Percentiles rank a stretch among this genome's conserved stretches.
Evolutionary conservation across 305 asterid species (phyloP).

Genomic region (Fraxinus paxiana): DNA sequence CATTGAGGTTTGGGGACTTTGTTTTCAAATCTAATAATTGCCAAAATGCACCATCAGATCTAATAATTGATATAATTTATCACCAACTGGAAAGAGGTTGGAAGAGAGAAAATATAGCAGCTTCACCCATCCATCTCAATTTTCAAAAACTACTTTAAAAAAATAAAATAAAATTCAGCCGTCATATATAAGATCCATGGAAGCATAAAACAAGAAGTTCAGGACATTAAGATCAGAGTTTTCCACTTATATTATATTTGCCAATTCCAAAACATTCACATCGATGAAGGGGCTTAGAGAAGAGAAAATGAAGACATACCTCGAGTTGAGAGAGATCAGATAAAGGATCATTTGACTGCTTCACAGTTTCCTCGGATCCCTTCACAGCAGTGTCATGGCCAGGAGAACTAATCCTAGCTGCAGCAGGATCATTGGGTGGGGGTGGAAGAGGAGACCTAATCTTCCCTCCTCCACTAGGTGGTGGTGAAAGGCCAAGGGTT

Average conservation of each 20-base stretch:
- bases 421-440: slow-evolving; percentile 47
- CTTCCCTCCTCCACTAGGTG: slow-evolving; percentile 38
- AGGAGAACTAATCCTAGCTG: slow-evolving; percentile 30
- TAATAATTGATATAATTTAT: not conserved
- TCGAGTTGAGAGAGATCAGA: slow-evolving; percentile 45
- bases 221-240: not conserved
- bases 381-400: slow-evolving; percentile 17
- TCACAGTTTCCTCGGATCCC: slow-evolving; percentile 29
- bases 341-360: slow-evolving; percentile 34
- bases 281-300: not conserved
- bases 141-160: not conserved
- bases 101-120: not conserved
- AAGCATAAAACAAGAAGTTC: not conserved
- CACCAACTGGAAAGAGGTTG: not conserved
- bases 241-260: not conserved
- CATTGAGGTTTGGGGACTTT: not conserved
- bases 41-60: not conserved
- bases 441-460: slow-evolving; percentile 50
- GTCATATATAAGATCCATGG: not conserved
- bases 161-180: not conserved
- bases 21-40: not conserved
- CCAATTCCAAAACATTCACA: not conserved
- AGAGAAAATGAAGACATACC: slow-evolving; percentile 26
- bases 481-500: slow-evolving; percentile 43
- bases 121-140: not conserved